Conservation (phyloP, 352 stramenopile species). For the Phytophthora multivora region DNA sequence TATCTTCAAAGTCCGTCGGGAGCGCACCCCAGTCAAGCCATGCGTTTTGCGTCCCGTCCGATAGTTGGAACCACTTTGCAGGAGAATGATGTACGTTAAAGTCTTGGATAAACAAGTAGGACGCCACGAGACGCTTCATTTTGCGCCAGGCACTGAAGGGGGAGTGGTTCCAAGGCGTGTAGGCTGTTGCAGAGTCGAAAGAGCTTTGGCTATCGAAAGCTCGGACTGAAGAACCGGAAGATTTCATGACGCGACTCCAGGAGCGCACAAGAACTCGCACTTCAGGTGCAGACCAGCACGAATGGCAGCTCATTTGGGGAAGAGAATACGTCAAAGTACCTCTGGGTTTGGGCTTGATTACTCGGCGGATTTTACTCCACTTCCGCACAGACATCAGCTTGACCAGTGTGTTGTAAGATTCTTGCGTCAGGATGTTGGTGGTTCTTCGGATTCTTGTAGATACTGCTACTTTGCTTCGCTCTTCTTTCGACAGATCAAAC, state of each 20-base stretch:
- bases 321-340: not conserved
- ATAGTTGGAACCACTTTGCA: slow-evolving; percentile 22
- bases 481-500: slow-evolving; percentile 20
- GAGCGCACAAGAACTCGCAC: slow-evolving; percentile 13
- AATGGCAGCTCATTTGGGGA: not conserved
- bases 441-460: slow-evolving; percentile 1
- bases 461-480: slow-evolving; percentile 8
- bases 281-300: slow-evolving; percentile 18
- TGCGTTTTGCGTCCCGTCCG: slow-evolving; percentile 7
- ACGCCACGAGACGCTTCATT: slow-evolving; percentile 26
- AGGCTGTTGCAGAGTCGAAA: slow-evolving; percentile 9
- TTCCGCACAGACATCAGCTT: slow-evolving; percentile 19
- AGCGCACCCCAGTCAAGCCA: slow-evolving; percentile 18
- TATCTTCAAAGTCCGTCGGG: slow-evolving; percentile 33
- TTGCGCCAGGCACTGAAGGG: slow-evolving; percentile 24
- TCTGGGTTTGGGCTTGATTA: not conserved
- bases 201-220: slow-evolving; percentile 10
- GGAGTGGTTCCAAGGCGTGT: slow-evolving; percentile 19
- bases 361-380: slow-evolving; percentile 4
- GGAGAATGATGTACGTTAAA: slow-evolving; percentile 12
- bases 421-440: slow-evolving; percentile 1
- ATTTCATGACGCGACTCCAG: slow-evolving; percentile 20
- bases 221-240: not conserved
- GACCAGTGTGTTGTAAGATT: slow-evolving; percentile 10
- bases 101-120: slow-evolving; percentile 26